phyloP scores from a whole-genome alignment of 2,329 filamentous ascomycete species.

The Botryotinia globosa region DNA sequence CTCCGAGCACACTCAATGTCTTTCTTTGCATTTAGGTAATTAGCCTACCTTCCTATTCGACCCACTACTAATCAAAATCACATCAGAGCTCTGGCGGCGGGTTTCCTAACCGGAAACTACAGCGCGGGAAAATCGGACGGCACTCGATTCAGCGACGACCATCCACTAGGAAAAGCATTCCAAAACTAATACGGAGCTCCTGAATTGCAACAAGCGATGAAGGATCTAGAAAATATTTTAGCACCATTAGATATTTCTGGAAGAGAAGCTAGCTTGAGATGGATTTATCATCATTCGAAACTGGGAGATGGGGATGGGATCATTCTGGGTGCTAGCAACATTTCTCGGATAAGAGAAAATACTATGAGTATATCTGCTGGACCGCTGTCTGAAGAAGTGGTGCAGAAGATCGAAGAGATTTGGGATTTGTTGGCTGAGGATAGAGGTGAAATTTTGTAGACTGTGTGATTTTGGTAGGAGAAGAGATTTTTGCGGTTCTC shows the following conservation, averaged over 20 bases:
- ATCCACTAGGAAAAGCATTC: background rate
- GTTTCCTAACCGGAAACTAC: constrained; percentile 7
- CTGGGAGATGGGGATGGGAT: background rate
- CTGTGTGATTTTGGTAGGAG: background rate
- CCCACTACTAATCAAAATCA: background rate
- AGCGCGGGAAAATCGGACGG: background rate
- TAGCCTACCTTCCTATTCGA: background rate
- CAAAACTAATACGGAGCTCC: constrained; percentile 1
- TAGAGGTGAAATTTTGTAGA: background rate
- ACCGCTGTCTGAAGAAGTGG: background rate
- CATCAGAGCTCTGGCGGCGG: background rate
- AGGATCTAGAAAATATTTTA: background rate
- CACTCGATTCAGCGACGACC: background rate
- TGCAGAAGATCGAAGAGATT: background rate
- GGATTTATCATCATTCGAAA: background rate
- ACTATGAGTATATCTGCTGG: background rate
- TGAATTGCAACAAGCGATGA: background rate
- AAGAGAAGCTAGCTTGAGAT: constrained; percentile 1
- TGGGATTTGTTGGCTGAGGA: background rate
- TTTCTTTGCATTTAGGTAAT: background rate
- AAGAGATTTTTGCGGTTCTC: background rate
- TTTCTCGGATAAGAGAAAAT: background rate
- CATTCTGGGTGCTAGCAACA: background rate
- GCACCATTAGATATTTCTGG: background rate
- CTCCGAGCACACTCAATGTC: background rate